Percentiles rank a stretch among this genome's conserved stretches.
Evolutionary conservation across 768 basidiomycete genomes (phyloP).

Genomic region (Obba rivulosa): DNA sequence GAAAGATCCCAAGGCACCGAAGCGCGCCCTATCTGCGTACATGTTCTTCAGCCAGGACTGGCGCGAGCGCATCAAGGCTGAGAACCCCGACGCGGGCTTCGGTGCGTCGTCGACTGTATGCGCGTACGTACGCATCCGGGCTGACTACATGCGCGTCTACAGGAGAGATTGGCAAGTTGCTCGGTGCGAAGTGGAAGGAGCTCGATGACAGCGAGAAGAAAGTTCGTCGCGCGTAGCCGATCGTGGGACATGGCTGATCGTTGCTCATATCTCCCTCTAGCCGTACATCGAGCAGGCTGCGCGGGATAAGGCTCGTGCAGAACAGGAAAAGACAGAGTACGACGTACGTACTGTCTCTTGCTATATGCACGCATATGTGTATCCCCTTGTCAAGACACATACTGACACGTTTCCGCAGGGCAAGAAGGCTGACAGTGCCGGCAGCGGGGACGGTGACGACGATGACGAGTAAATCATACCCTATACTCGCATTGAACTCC

Average conservation of each 20-base stretch:
- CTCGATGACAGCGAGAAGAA: constrained; percentile 88
- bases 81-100: constrained; percentile 93
- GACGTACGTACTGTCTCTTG: constrained; percentile 28
- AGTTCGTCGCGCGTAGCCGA: constrained; percentile 37
- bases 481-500: neutral
- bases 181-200: constrained; percentile 97
- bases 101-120: constrained; percentile 41
- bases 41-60: constrained; percentile 99
- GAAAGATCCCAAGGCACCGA: constrained; percentile 83
- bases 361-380: neutral
- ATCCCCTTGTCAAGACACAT: neutral
- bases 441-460: constrained; percentile 39
- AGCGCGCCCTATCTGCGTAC: constrained; percentile 92
- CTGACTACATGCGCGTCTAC: constrained; percentile 9
- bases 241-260: neutral
- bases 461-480: constrained; percentile 29
- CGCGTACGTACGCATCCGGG: neutral
- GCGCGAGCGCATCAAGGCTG: constrained; percentile 91
- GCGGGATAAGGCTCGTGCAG: constrained; percentile 82
- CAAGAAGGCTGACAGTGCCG: constrained; percentile 35
- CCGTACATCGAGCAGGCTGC: constrained; percentile 87
- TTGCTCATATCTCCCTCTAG: constrained; percentile 32
- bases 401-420: constrained; percentile 16
- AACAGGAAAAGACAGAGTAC: constrained; percentile 62
- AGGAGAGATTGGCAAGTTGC: constrained; percentile 92